Base-by-base conservation (phyloP, 2,329 filamentous ascomycete genomes). In the Talaromyces atroroseus region DNA sequence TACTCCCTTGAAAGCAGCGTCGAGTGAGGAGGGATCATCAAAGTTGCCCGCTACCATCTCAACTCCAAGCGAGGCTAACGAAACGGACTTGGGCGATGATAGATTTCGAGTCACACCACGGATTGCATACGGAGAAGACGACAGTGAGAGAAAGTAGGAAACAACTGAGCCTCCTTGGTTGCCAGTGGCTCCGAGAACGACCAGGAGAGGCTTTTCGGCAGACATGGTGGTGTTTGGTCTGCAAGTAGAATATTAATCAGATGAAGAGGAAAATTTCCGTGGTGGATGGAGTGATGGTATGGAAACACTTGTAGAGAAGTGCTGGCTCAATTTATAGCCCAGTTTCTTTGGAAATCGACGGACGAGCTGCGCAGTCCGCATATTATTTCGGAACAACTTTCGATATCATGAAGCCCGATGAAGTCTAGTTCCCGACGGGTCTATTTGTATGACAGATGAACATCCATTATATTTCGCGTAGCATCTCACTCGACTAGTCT, bases 101-200 rank as follows among this genome's bases (percentile, higher is more conserved):
- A 66, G 58, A 32, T 70, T 63, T 7, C 71, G 64, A 12, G 69
- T 70, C 16, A 73, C 38, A 44, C 63, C 68, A 21, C 71, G 69
- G 29, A 73, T 61, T 20, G 61, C 54, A 63, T 65, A 73, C 38
- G 59, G 59, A 2, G 44, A 29, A 12, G 32, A 10, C 16, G 53
- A 16, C 12, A 36, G 51, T 3, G 51, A 47, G 44, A 54, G 51
- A 14, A 47, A 38, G 10, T 48, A n/a, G 24, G 42, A 40, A 8
- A 54, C 32, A 2, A 54, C n/a, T 20, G 51, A 54, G 0, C 29
- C 42, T 23, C 51, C 51, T 40, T 54, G 42, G 57, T 79, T 78
- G 58, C 83, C 82, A 18, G 82, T 85, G 40, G 82, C 78, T 21
- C 82, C 82, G 62, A 85, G 79, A 11, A 85, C 74, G 46, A 78